Base-by-base conservation (phyloP, 116 monocot species). In the Papilionanthe hybrid region DNA sequence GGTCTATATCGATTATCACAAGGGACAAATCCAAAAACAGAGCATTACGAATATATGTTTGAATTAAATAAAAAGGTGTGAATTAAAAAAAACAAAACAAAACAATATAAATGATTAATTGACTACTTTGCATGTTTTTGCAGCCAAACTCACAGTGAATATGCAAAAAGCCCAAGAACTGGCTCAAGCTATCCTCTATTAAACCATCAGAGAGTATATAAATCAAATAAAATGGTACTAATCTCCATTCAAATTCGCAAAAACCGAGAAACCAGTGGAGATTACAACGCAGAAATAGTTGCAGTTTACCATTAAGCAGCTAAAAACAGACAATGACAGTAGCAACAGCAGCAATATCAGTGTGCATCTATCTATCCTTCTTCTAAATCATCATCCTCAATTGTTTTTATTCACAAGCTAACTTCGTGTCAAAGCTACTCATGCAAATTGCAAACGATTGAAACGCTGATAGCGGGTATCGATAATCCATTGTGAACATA, bases 361-460 rank as follows among this genome's bases (percentile, higher is more conserved):
- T 25, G 25, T 63, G 23, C 25, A 7, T 25, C 1, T 63, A 63
- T 63, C 63, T 8, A 63, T 25, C 63, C 9, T 63, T 23, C 6
- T 63, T 63, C 63, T 63, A 63, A 63, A 63, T 63, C 25, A 63
- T 63, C 25, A 11, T 23, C 63, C 11, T 63, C 10, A 25, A n/a
- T 7, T 63, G 53, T 53, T 15, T 75, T 53, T 90, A 95, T 87
- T 95, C 95, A 92, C 95, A 95, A 44, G 95, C 92, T 73, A 95
- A 41, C 75, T 91, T 93, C 72, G 91, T 93, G 81, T 93, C 95
- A 58, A 95, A 95, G 84, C 95, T 95, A 82, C 89, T 95, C 85
- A 95, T 77, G 82, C 95, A 95, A 79, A 95, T 89, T 10, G 91
- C 93, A 20, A 95, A 95, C 1, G 95, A 93, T 77, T 95, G 95